Evolutionary conservation across 176 grass and related monocot genomes (phyloP).

Genomic region (Aegilops sharonensis): DNA sequence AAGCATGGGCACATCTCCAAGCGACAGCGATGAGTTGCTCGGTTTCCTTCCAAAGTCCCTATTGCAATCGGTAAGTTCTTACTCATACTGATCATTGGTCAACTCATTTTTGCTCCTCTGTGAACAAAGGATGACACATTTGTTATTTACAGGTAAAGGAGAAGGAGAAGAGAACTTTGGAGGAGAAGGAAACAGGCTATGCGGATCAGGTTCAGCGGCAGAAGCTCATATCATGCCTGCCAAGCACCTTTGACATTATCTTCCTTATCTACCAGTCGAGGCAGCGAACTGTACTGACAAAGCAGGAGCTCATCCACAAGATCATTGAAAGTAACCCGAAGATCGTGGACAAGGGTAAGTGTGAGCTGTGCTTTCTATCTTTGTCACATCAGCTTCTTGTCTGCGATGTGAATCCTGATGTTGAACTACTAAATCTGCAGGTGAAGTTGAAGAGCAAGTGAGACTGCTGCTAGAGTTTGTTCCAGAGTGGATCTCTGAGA

Average conservation of each 20-base stretch:
- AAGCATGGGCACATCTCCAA: neutral
- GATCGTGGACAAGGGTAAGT: constrained; percentile 64
- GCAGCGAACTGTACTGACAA: constrained; percentile 69
- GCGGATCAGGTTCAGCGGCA: constrained; percentile 55
- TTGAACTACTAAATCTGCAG: constrained; percentile 30
- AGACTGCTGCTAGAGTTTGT: constrained; percentile 61
- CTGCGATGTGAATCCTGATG: constrained; percentile 2
- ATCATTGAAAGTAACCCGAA: constrained; percentile 62
- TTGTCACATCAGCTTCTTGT: neutral
- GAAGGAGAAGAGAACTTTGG: constrained; percentile 58
- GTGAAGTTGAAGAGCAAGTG: constrained; percentile 76
- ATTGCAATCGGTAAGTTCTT: constrained; percentile 62
- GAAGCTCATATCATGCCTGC: constrained; percentile 64
- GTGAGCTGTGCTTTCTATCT: neutral
- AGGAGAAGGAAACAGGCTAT: constrained; percentile 49
- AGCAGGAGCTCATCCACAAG: constrained; percentile 75
- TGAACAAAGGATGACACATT: constrained; percentile 6
- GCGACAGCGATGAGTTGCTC: constrained; percentile 34
- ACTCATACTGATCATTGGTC: neutral
- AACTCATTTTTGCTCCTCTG: neutral
- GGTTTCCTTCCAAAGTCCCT: constrained; percentile 73
- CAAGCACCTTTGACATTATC: constrained; percentile 60
- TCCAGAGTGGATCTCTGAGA: constrained; percentile 88
- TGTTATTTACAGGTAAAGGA: constrained; percentile 56
- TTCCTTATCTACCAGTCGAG: constrained; percentile 64